These are phyloP conservation scores for Aspergillus sp. DNA, from an alignment of 2,329 filamentous ascomycete genomes.

Conservation along the genomic window DNA sequence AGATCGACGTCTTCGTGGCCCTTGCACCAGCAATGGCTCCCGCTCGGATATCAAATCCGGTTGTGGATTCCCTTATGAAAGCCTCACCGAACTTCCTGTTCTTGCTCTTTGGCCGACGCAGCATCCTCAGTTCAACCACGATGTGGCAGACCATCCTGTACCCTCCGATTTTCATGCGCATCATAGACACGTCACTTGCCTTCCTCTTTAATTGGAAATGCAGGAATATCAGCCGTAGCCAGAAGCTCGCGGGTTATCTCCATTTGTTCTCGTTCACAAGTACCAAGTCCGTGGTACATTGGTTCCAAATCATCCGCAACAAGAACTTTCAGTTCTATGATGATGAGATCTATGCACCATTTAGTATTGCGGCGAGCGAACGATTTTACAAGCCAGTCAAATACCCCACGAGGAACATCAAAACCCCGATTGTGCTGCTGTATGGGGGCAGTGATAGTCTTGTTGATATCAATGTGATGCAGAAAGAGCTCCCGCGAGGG, in stretches of 20 bases:
- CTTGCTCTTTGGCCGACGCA: slow-evolving; percentile 86
- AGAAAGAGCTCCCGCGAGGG: slow-evolving; percentile 79
- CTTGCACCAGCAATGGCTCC: slow-evolving; percentile 96
- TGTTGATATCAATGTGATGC: slow-evolving; percentile 90
- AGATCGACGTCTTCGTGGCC: slow-evolving; percentile 94
- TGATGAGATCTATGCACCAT: slow-evolving; percentile 79
- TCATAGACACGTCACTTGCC: slow-evolving; percentile 77
- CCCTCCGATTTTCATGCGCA: slow-evolving; percentile 83
- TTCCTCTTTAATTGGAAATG: slow-evolving; percentile 91
- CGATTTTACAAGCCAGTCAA: slow-evolving; percentile 96
- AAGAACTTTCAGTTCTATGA: slow-evolving; percentile 98
- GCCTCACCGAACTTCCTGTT: slow-evolving; percentile 90
- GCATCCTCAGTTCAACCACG: slow-evolving; percentile 86
- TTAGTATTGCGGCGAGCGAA: slow-evolving; percentile 67
- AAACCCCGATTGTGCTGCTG: slow-evolving; percentile 87
- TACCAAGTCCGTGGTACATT: slow-evolving; percentile 95
- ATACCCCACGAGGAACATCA: slow-evolving; percentile 96
- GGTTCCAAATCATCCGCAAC: slow-evolving; percentile 98
- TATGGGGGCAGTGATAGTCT: slow-evolving; percentile 93
- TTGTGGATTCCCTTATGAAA: slow-evolving; percentile 91
- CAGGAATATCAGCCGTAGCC: slow-evolving; percentile 76
- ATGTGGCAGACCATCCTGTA: slow-evolving; percentile 98
- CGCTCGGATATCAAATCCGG: slow-evolving; percentile 80
- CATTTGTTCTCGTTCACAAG: slow-evolving; percentile 96
- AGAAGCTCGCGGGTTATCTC: slow-evolving; percentile 93